Evolutionary conservation across 192 early-diverging fungal species (phyloP), one percentile per base, ranked within the genome.

Genomic region (Backusella circina): DNA sequence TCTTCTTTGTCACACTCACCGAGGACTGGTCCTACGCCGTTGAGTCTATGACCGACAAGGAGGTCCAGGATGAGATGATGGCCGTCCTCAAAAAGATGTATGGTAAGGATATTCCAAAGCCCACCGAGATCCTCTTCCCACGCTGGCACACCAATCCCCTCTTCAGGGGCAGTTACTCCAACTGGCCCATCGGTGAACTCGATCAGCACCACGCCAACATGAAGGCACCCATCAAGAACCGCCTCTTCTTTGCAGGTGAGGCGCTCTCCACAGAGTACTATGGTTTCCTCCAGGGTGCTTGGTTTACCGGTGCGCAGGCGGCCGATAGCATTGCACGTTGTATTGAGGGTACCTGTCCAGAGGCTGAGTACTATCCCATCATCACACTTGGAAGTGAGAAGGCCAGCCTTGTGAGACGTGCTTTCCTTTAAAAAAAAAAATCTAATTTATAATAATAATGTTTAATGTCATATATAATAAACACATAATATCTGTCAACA

Each of bases 181-280:
- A 84, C 71, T 84, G 83, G 83, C 83, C 83, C 6, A 72, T 82
- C 65, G 83, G 83, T 10, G 77, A 82, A 37, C 28, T 76, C 9
- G 70, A 72, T 35, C 61, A 84, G n/a, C 77, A 81, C 32, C 81
- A 82, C 26, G 57, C 16, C 8, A 84, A 84, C 21, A 75, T 84
- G 80, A 75, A 68, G 31, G 83, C 83, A 6, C 75, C 77, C 51
- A 28, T 84, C 5, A 33, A 76, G 2, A 77, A 76, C 64, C 67
- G 83, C 7, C 28, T 84, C 26, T 84, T 77, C 77, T 84, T 84
- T 69, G 51, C 80, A 28, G 83, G 83, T 51, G 83, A 84, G 50
- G 77, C 81, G 18, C 72, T 76, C 69, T 76, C 73, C 12, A 18
- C 36, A 1, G 72, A 79, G 0, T 82, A 79, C 41, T 84, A 64